These are phyloP conservation scores for Pulchroboletus neoregius DNA, from an alignment of 1,284 basidiomycete species.

Conservation along the genomic window DNA sequence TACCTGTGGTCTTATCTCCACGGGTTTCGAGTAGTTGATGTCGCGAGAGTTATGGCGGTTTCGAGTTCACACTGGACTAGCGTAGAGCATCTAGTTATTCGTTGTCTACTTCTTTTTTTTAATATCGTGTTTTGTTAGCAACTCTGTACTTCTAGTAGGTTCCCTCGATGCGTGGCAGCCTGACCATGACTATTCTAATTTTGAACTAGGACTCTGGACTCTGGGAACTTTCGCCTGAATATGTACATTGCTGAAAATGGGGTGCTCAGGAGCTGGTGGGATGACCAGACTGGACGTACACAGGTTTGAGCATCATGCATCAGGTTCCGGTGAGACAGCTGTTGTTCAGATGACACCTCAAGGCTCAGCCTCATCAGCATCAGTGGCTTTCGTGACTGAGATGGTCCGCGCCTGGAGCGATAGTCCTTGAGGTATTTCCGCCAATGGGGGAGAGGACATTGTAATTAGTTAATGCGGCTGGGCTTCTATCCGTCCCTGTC, in stretches of 20 bases:
- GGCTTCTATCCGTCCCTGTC: conserved; percentile 29
- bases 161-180: conserved; percentile 10
- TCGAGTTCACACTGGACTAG: conserved; percentile 21
- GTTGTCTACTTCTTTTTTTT: conserved; percentile 12
- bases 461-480: conserved; percentile 7
- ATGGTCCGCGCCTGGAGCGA: not conserved
- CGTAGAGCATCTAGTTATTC: conserved; percentile 29
- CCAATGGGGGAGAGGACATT: conserved; percentile 14
- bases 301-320: too few species aligned
- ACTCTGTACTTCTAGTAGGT: conserved; percentile 22
- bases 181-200: conserved; percentile 7
- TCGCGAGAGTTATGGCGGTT: conserved; percentile 8
- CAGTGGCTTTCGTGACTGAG: conserved; percentile 3
- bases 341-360: conserved; percentile 1
- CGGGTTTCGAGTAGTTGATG: conserved; percentile 23
- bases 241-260: conserved; percentile 5
- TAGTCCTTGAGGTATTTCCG: conserved; percentile 15
- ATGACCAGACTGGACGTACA: not conserved
- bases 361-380: not conserved
- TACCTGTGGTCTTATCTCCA: conserved; percentile 36
- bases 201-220: not conserved
- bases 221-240: conserved; percentile 18
- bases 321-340: not conserved
- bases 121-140: conserved; percentile 11
- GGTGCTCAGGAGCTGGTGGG: not conserved